Conservation (phyloP, 192 early-diverging fungal species). For the Backusella sp. region DNA sequence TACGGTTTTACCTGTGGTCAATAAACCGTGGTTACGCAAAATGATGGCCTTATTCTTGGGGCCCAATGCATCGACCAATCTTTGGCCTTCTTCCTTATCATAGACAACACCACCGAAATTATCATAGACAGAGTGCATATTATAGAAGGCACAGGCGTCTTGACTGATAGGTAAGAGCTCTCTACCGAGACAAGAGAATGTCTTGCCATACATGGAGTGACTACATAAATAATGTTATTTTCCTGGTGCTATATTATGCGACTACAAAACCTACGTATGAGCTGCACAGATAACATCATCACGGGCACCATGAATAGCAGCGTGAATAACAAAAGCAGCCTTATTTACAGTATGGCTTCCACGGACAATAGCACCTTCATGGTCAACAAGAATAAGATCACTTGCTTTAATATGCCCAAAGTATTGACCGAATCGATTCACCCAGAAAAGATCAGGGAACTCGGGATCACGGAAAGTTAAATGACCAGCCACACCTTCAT, state of each 20-base stretch:
- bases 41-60: slow-evolving; percentile 50
- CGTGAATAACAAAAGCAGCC: slow-evolving; percentile 62
- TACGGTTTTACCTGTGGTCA: slow-evolving; percentile 51
- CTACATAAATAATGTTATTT: slow-evolving; percentile 19
- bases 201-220: slow-evolving; percentile 60
- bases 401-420: slow-evolving; percentile 53
- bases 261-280: slow-evolving; percentile 36
- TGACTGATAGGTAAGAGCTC: slow-evolving; percentile 54
- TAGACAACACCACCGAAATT: slow-evolving; percentile 58
- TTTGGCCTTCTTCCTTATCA: slow-evolving; percentile 54
- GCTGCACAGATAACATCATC: slow-evolving; percentile 50
- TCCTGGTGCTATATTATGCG: background rate
- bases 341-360: slow-evolving; percentile 52
- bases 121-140: slow-evolving; percentile 49
- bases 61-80: slow-evolving; percentile 48
- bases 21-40: slow-evolving; percentile 59
- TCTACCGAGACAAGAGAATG: slow-evolving; percentile 50
- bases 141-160: slow-evolving; percentile 61
- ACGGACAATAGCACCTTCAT: slow-evolving; percentile 47
- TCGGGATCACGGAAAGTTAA: slow-evolving; percentile 60
- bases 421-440: slow-evolving; percentile 56
- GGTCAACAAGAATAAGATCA: slow-evolving; percentile 58
- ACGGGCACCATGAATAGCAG: slow-evolving; percentile 50
- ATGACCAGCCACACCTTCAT: slow-evolving; percentile 57
- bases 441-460: slow-evolving; percentile 57